Percentiles rank a stretch among this genome's conserved stretches.
These are phyloP conservation scores for Cyclocybe aegerita DNA, from an alignment of 768 basidiomycete genomes.

Conservation along the genomic window DNA sequence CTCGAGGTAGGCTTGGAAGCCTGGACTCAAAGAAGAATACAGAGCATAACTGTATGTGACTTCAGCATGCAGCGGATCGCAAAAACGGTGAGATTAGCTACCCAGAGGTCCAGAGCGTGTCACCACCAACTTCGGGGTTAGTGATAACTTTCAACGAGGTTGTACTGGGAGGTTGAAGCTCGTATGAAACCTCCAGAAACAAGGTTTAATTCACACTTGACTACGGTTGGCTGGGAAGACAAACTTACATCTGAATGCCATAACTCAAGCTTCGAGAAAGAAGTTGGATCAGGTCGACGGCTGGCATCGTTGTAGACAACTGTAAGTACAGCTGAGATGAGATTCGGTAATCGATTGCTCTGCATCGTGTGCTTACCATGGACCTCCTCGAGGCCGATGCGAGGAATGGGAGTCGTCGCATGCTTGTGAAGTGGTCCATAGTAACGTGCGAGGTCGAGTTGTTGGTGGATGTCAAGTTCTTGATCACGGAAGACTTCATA, in stretches of 20 bases:
- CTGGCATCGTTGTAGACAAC: slow-evolving; percentile 73
- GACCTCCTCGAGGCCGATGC: slow-evolving; percentile 73
- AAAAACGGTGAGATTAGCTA: slow-evolving; percentile 25
- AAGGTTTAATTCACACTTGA: background rate
- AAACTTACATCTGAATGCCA: slow-evolving; percentile 75
- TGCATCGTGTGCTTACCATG: slow-evolving; percentile 43
- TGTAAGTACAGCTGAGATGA: slow-evolving; percentile 19
- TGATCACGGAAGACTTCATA: slow-evolving; percentile 71
- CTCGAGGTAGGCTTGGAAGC: slow-evolving; percentile 76
- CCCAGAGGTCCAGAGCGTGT: slow-evolving; percentile 83
- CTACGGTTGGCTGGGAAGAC: background rate
- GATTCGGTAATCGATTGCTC: background rate
- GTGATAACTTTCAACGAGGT: slow-evolving; percentile 78
- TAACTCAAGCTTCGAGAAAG: slow-evolving; percentile 73
- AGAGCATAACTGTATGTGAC: slow-evolving; percentile 59
- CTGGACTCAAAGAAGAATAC: slow-evolving; percentile 79
- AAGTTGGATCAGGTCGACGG: slow-evolving; percentile 57
- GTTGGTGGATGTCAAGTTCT: slow-evolving; percentile 64
- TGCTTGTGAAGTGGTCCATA: slow-evolving; percentile 82
- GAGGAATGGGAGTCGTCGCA: slow-evolving; percentile 77
- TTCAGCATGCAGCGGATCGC: background rate
- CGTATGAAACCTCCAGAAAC: slow-evolving; percentile 59
- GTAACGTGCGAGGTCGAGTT: slow-evolving; percentile 70
- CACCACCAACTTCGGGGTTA: slow-evolving; percentile 70
- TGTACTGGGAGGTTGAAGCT: slow-evolving; percentile 76